A percentile compares a stretch with the other conserved stretches of the same genome.
Evolutionary conservation across 352 stramenopile genomes (phyloP).

Genomic region (Phytophthora boehmeriae): DNA sequence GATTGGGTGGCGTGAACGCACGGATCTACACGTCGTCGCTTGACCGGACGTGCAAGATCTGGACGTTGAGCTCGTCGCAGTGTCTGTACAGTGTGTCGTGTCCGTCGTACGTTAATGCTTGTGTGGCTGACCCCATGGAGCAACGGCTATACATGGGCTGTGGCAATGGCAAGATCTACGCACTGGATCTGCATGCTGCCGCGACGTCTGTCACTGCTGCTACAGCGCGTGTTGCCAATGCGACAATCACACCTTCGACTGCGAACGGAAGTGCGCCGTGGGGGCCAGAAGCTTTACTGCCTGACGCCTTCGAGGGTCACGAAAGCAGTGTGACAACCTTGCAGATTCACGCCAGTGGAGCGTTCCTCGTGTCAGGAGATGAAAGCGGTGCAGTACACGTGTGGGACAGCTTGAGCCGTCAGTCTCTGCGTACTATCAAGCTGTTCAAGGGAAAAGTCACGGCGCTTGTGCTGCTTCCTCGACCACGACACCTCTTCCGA

Average conservation of each 20-base stretch:
- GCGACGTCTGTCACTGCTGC: slow-evolving; percentile 56
- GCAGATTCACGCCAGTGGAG: slow-evolving; percentile 61
- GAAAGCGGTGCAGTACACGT: slow-evolving; percentile 62
- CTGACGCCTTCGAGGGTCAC: slow-evolving; percentile 70
- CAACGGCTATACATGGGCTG: slow-evolving; percentile 74
- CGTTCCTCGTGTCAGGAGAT: slow-evolving; percentile 68
- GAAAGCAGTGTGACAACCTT: slow-evolving; percentile 63
- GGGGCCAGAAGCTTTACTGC: slow-evolving; percentile 47
- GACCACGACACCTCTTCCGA: slow-evolving; percentile 66
- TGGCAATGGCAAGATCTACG: slow-evolving; percentile 76
- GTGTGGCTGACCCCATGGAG: slow-evolving; percentile 64
- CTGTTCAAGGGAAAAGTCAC: slow-evolving; percentile 71
- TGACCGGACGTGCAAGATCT: slow-evolving; percentile 83
- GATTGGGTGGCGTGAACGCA: slow-evolving; percentile 64
- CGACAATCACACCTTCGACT: slow-evolving; percentile 21
- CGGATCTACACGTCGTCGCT: slow-evolving; percentile 80
- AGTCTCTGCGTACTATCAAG: slow-evolving; percentile 70
- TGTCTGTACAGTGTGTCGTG: slow-evolving; percentile 74
- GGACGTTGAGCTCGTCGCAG: slow-evolving; percentile 55
- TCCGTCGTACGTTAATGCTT: slow-evolving; percentile 71
- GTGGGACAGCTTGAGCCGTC: slow-evolving; percentile 70
- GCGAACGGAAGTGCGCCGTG: slow-evolving; percentile 28
- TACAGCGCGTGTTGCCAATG: slow-evolving; percentile 53
- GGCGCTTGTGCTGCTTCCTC: slow-evolving; percentile 52
- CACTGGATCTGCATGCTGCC: slow-evolving; percentile 68